These are phyloP conservation scores for Oemleria cerasiformis DNA, from an alignment of 306 rosid genomes.

Conservation along the genomic window DNA sequence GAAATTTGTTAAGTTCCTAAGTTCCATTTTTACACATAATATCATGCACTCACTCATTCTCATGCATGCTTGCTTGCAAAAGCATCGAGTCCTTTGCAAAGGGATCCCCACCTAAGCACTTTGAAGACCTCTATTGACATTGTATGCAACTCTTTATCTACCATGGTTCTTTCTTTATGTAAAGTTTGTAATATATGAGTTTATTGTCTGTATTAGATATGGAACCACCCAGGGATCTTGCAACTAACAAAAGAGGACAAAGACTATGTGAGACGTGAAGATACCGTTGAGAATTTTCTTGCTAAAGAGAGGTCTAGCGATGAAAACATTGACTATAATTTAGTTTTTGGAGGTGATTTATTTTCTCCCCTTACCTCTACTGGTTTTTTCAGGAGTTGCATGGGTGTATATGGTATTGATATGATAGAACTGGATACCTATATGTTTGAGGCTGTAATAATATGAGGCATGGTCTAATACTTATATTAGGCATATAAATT, in stretches of 20 bases:
- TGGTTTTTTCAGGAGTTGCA: conserved; percentile 13
- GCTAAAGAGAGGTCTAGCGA: conserved; percentile 93
- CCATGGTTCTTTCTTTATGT: conserved; percentile 23
- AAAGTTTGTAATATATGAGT: background rate
- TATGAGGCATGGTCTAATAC: too few relatives aligned
- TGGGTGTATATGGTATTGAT: background rate
- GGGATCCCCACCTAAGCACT: background rate
- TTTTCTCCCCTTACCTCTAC: background rate
- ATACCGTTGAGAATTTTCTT: conserved; percentile 78
- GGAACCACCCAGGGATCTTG: conserved; percentile 99
- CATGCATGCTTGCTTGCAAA: background rate
- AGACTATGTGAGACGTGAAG: conserved; percentile 63
- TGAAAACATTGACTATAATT: conserved; percentile 74
- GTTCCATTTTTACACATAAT: background rate
- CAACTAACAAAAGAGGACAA: conserved; percentile 83
- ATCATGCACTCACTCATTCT: background rate
- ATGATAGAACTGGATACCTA: background rate
- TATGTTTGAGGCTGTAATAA: too few relatives aligned
- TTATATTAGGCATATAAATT: too few relatives aligned
- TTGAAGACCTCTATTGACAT: background rate
- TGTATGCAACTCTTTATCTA: conserved; percentile 5
- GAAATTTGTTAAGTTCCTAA: background rate
- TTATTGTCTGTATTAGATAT: conserved; percentile 55
- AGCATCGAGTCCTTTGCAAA: background rate
- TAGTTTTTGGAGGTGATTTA: conserved; percentile 60